Evolutionary conservation across 2,329 filamentous ascomycete genomes (phyloP), one percentile per base, ranked within the genome.

Genomic region (Colletotrichum echinochloae): DNA sequence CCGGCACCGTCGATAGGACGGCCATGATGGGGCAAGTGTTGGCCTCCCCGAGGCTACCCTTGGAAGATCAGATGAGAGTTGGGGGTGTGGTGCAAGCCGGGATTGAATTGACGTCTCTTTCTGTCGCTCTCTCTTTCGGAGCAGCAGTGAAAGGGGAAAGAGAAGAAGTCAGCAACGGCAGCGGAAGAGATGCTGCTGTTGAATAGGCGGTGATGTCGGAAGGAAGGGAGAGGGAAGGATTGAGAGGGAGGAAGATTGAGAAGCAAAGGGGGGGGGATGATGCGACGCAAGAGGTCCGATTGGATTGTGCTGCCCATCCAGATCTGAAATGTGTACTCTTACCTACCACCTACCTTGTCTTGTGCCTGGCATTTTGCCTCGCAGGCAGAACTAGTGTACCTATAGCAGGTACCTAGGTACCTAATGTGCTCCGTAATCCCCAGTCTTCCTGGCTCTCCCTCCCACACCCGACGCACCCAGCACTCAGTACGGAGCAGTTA

Each of bases 1-100:
- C 67, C 55, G 76, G 72, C 74, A 77, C 65, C 64, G 55, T 67
- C 61, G 74, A 62, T 23, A 70, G 64, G 60, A 69, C 39, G 59
- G 72, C 72, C 72, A 73, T 73, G 66, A 62, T 63, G 63, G 61
- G 71, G 69, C 55, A 64, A 70, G 54, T 49, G 62, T 66, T 60
- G 60, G 71, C 72, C 70, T 72, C 66, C 65, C 65, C 70, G 44
- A 59, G 61, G 72, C 72, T 55, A 69, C 37, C 66, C 60, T 56
- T 28, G 66, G 23, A 56, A 44, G 26, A 59, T 70, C 56, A 60
- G 66, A 60, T 54, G 30, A 30, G 37, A 54, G 55, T 51, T 70
- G 52, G n/a, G 30, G 56, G 49, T 44, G 54, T 52, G 26, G 12
- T 56, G 54, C 60, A 20, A 59, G 6, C 37, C 33, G 55, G 28